These are phyloP conservation scores for Pythium graminicola DNA, from an alignment of 352 stramenopile species.

Conservation along the genomic window DNA sequence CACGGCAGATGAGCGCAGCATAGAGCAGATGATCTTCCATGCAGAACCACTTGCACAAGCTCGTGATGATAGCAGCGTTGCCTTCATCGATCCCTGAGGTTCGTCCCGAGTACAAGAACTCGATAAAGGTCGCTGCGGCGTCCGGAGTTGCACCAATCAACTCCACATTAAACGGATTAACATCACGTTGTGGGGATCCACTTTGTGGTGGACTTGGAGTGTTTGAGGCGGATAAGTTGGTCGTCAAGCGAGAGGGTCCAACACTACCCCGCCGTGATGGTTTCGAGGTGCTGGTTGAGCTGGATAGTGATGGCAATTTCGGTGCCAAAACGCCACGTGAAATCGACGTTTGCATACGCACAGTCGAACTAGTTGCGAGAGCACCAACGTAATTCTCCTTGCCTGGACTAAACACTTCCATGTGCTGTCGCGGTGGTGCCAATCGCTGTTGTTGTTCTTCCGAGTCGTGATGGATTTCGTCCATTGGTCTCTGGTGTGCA, in stretches of 20 bases:
- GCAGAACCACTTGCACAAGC: slow-evolving; percentile 39
- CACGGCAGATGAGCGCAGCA: slow-evolving; percentile 29
- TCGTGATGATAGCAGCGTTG: slow-evolving; percentile 31
- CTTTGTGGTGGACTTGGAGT: neutral
- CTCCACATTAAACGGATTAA: slow-evolving; percentile 35
- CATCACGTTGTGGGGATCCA: neutral
- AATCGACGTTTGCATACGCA: slow-evolving; percentile 1
- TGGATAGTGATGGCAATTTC: slow-evolving; percentile 17
- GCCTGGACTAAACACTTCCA: slow-evolving; percentile 13
- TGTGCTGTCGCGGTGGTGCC: neutral
- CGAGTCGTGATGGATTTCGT: neutral
- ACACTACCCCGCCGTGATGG: neutral
- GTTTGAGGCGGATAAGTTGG: neutral
- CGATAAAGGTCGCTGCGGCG: slow-evolving; percentile 39
- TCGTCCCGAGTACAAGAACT: slow-evolving; percentile 51
- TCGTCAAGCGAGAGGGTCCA: neutral
- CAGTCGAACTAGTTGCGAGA: neutral
- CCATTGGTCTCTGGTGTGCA: slow-evolving; percentile 10
- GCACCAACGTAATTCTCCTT: slow-evolving; percentile 22
- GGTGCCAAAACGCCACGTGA: slow-evolving; percentile 12
- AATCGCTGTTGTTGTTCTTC: neutral
- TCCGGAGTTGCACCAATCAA: slow-evolving; percentile 30
- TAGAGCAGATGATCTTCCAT: slow-evolving; percentile 38
- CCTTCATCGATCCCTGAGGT: slow-evolving; percentile 27
- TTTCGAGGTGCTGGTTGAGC: neutral